Evolutionary conservation across 1,139 yeast genomes (phyloP).

Genomic region (Pneumocystis jirovecii): DNA sequence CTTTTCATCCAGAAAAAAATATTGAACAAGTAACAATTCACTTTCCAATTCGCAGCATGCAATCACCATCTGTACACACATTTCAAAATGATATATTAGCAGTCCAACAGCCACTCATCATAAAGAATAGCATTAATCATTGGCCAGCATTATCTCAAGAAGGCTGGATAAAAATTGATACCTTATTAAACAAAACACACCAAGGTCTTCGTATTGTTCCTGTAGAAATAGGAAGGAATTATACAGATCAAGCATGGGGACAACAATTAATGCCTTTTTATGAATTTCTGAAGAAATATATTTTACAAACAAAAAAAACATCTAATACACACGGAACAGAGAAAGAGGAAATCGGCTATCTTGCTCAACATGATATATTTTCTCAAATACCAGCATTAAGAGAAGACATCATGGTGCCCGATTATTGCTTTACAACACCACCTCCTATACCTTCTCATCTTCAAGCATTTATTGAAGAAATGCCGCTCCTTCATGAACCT

Average conservation of each 20-base stretch:
- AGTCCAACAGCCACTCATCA: conserved; percentile 7
- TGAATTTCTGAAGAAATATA: conserved; percentile 8
- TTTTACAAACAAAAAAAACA: neutral
- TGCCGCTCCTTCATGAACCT: conserved; percentile 2
- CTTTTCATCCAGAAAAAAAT: neutral
- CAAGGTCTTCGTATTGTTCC: conserved; percentile 17
- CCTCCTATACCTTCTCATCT: neutral
- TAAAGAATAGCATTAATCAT: conserved; percentile 9
- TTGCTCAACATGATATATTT: conserved; percentile 17
- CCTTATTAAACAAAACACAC: conserved; percentile 8
- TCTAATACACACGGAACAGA: neutral
- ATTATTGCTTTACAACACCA: conserved; percentile 11
- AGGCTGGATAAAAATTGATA: conserved; percentile 14
- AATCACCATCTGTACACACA: neutral
- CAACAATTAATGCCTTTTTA: conserved; percentile 13
- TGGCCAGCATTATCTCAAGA: conserved; percentile 16
- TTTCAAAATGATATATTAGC: neutral
- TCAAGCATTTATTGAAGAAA: neutral
- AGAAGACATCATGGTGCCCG: conserved; percentile 15
- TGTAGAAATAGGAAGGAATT: conserved; percentile 15
- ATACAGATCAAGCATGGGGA: conserved; percentile 15
- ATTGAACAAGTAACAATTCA: neutral
- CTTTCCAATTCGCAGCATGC: neutral
- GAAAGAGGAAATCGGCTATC: conserved; percentile 20
- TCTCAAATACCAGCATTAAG: conserved; percentile 15